Evolutionary conservation across 2,329 filamentous ascomycete species (phyloP), one percentile per base, ranked within the genome.

Genomic region (Ophiostoma sp.): DNA sequence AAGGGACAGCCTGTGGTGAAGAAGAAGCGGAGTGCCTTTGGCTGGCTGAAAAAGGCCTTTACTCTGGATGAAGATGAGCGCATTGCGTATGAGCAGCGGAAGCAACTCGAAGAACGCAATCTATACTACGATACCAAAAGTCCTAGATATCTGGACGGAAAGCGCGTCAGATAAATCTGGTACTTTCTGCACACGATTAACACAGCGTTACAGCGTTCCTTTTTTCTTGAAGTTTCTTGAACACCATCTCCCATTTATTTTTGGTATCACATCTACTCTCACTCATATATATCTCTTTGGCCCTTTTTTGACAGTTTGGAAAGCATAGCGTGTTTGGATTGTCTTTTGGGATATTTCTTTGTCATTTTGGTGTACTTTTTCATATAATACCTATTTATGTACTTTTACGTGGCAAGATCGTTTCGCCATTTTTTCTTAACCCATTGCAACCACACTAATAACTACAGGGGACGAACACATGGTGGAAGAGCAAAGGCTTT

Each of bases 1-100:
- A 74, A 76, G 73, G 72, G 75, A 69, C 69, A 75, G 70, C 79
- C 82, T 11, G 75, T 75, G 52, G 76, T 89, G 5, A 89, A 89
- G 77, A 90, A 89, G 80, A 89, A 89, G 81, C 84, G 86, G 73
- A 89, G 87, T 74, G 86, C 87, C 1, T 89, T 90, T 75, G 87
- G 87, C 1, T 90, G 87, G 87, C 77, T 90, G 70, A 89, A 89
- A 78, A 89, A 90, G 79, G 87, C 87, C 0, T 90, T 90, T 68
- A 85, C 84, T 44, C 78, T 90, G 35, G 87, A 88, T 72, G 87
- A 90, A 31, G 86, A 89, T 67, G 87, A 90, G 77, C 83, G 83
- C 68, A 81, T 83, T 10, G 83, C 83, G 11, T 90, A 87, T 73
- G 86, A 89, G 76, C 83, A 84, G 65, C 83, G 84, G 71, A 84